A percentile compares a stretch with the other conserved stretches of the same genome.
These are phyloP conservation scores for Parietaria judaica DNA, from an alignment of 306 rosid species.

Conservation along the genomic window DNA sequence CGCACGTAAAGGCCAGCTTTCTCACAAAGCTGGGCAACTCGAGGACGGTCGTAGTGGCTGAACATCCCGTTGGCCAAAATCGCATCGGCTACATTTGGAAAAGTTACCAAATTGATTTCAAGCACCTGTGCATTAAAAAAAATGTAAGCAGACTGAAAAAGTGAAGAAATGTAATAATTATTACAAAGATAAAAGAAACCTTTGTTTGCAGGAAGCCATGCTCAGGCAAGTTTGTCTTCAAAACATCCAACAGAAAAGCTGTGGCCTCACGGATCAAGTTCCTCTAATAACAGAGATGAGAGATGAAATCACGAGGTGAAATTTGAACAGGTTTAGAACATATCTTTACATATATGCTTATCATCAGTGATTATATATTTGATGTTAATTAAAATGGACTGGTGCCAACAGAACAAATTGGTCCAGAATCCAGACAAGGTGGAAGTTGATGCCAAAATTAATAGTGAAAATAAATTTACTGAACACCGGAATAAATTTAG, in stretches of 20 bases:
- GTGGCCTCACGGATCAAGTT: conserved; percentile 99
- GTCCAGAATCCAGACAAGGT: too few species aligned
- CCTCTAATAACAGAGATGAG: conserved; percentile 46
- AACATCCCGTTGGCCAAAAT: conserved; percentile 99
- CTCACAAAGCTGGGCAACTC: conserved; percentile 92
- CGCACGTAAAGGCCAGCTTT: conserved; percentile 94
- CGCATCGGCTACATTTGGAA: conserved; percentile 98
- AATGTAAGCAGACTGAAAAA: conserved; percentile 20
- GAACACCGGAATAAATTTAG: too few species aligned
- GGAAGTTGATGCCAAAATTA: too few species aligned
- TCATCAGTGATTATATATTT: too few species aligned
- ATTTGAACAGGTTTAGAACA: not conserved
- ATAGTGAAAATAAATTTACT: too few species aligned
- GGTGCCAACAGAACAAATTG: too few species aligned
- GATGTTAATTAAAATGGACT: too few species aligned
- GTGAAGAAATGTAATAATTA: conserved; percentile 3
- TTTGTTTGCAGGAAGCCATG: conserved; percentile 90
- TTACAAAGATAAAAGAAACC: conserved; percentile 33
- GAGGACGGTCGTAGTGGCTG: conserved; percentile 97
- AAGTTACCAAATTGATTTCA: conserved; percentile 93
- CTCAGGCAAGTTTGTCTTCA: conserved; percentile 95
- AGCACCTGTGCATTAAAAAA: conserved; percentile 50
- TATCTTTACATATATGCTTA: not conserved
- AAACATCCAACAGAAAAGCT: conserved; percentile 85
- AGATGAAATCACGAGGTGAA: conserved; percentile 5